phyloP scores from a whole-genome alignment of 2,329 filamentous ascomycete genomes.

The Macrophomina tecta region DNA sequence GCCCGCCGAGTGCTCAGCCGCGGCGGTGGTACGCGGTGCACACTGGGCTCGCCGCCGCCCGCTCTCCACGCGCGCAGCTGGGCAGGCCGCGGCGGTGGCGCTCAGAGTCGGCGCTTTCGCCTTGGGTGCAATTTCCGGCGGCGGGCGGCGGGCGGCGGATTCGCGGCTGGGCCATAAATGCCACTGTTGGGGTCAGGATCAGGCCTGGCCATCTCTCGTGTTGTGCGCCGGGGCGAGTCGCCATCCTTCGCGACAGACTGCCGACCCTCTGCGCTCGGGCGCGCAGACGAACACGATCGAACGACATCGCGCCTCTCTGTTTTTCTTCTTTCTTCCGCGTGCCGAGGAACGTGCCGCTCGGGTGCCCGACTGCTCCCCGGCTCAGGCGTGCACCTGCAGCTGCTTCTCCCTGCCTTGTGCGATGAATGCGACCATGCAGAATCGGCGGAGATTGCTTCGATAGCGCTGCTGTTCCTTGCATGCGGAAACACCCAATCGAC shows the following conservation, averaged over 20 bases:
- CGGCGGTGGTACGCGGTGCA: not conserved
- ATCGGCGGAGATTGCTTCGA: constrained; percentile 19
- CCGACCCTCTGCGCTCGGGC: constrained; percentile 11
- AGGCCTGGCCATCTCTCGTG: constrained; percentile 8
- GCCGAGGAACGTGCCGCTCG: not conserved
- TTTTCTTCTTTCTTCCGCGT: not conserved
- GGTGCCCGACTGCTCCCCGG: not conserved
- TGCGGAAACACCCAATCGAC: not conserved
- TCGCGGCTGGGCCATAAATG: not conserved
- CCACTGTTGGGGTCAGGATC: constrained; percentile 15
- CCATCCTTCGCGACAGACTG: not conserved
- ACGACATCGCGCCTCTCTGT: too few relatives aligned
- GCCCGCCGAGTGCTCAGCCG: not conserved
- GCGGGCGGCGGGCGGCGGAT: not conserved
- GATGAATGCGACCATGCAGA: constrained; percentile 14
- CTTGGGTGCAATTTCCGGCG: constrained; percentile 13
- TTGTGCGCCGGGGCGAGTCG: not conserved
- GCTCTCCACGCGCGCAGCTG: not conserved
- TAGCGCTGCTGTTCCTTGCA: constrained; percentile 22
- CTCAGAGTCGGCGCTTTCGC: not conserved
- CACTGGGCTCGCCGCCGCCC: too few relatives aligned
- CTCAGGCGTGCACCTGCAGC: constrained; percentile 4
- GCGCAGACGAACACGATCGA: not conserved
- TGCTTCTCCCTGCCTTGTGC: constrained; percentile 5
- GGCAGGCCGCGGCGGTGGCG: not conserved